Base-by-base conservation (phyloP, 768 basidiomycete genomes). In the Lentinula edodes region DNA sequence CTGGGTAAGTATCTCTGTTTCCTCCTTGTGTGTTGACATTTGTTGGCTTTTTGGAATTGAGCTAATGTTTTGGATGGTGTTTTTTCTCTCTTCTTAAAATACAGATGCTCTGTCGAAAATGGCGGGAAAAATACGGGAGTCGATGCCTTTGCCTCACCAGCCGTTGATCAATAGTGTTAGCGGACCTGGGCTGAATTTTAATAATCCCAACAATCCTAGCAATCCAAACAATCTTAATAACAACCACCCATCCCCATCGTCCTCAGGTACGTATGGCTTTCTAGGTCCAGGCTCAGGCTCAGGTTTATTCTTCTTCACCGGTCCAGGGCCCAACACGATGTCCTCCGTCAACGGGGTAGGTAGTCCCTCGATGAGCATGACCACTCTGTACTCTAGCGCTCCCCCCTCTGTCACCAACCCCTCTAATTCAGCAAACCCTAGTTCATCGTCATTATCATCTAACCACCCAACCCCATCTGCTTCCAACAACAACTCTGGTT, bases 371-470 rank as follows among this genome's bases (percentile, higher is more conserved):
- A 55, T 55, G 38, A 5, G n/a, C 32, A 35, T 52, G 51, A 18
- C 51, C 42, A 79, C 85, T 20, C 69, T 86, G 39, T 85, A 84
- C 68, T 78, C 84, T 3, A 76, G 75, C 61, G 77, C 79, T 28
- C 76, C 80, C 32, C 70, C 80, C 10, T 80, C 81, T 48, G 70
- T 78, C 50, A 79, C 74, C 5, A 81, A 84, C 60, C 76, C 80
- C 16, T 68, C 71, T 13, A 41, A 41, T 64, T 68, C 63, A 28
- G 28, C 28, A 28, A 28, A 28, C 3, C 28, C 28, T 18, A 69
- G 66, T 60, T 70, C 67, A 34, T 66, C 68, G 61, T 67, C 48
- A 6, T 39, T 23, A 12, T 39, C 60, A 45, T 9, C 39, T 5
- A 58, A 16, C 20, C 13, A n/a, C 42, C 42, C 54, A 16, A 23